These are phyloP conservation scores for Cyclotella baltica DNA, from an alignment of 108 stramenopile genomes.

Conservation along the genomic window DNA sequence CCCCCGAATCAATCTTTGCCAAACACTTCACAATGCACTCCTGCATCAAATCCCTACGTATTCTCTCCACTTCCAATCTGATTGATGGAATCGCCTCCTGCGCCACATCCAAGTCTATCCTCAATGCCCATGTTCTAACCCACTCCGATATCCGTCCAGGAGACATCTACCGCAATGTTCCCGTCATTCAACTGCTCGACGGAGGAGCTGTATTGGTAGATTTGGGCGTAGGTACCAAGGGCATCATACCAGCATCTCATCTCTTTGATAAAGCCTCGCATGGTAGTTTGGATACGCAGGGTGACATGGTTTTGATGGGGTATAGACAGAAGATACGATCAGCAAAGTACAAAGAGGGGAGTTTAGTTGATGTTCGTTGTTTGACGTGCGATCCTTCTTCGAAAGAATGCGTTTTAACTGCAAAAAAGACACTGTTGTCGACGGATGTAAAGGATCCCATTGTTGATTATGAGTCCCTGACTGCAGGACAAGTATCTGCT, in stretches of 20 bases:
- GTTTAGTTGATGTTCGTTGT: slow-evolving; percentile 80
- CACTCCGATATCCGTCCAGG: slow-evolving; percentile 79
- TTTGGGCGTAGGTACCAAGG: slow-evolving; percentile 70
- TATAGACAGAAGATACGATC: slow-evolving; percentile 71
- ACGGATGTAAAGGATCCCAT: slow-evolving; percentile 56
- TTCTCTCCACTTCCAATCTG: slow-evolving; percentile 68
- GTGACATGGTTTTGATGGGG: slow-evolving; percentile 48
- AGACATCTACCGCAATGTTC: slow-evolving; percentile 73
- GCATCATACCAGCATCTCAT: slow-evolving; percentile 76
- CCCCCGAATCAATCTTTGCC: slow-evolving; percentile 66
- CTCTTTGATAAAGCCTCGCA: slow-evolving; percentile 66
- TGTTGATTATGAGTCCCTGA: slow-evolving; percentile 53
- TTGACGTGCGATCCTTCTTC: slow-evolving; percentile 64
- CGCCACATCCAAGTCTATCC: slow-evolving; percentile 74
- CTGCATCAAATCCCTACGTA: slow-evolving; percentile 69
- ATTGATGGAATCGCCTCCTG: slow-evolving; percentile 84
- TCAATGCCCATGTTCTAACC: slow-evolving; percentile 82
- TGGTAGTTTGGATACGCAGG: slow-evolving; percentile 40
- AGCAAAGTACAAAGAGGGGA: slow-evolving; percentile 78
- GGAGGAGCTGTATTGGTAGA: slow-evolving; percentile 76
- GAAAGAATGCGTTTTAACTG: slow-evolving; percentile 79
- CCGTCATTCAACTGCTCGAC: slow-evolving; percentile 63
- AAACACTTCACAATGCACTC: slow-evolving; percentile 78
- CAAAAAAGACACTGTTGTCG: slow-evolving; percentile 77
- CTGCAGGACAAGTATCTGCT: slow-evolving; percentile 56